Evolutionary conservation across 768 basidiomycete genomes (phyloP), one percentile per base, ranked within the genome.

Genomic region (Boletus sp.): DNA sequence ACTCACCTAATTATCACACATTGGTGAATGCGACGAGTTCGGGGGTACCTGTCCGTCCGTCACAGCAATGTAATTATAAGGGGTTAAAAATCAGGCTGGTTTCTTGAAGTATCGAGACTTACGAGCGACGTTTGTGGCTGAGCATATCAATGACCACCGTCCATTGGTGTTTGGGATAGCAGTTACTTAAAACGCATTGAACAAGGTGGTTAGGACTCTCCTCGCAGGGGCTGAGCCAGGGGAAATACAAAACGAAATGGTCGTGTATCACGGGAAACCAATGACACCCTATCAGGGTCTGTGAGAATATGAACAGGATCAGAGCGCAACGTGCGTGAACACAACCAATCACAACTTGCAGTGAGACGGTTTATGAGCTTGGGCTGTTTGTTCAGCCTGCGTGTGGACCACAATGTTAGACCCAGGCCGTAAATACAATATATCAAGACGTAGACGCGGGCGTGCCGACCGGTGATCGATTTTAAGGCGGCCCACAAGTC

Each of bases 321-420:
- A 32, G 2, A 10, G 35, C 42, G 15, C 27, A 52, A 51, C 49
- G 35, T 52, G 38, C 17, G 4, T 51, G 50, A 21, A 33, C 2
- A 25, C 41, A 42, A 9, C 1, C 23, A 27, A 4, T 30, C 11
- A 32, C 9, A 15, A 7, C 15, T 21, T 7, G 32, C 19, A n/a
- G 7, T 5, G n/a, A 35, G 39, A 13, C 1, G 23, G 11, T 3
- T 9, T 10, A n/a, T 15, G 13, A 27, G 23, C 33, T 19, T 15
- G 4, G 3, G 8, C 14, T 17, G 15, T 13, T 32, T 1, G 2
- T n/a, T 9, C 4, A 1, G 27, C 25, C 2, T n/a, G 5, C 1
- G 10, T 29, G 27, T 11, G 23, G 13, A 30, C 34, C 14, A 30
- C 32, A 17, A n/a, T 4, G n/a, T n/a, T n/a, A n/a, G n/a, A n/a